Percentiles rank a stretch among this genome's conserved stretches.
Conservation (phyloP, 176 grass and related monocot genomes). For the Triticum turgidum region DNA sequence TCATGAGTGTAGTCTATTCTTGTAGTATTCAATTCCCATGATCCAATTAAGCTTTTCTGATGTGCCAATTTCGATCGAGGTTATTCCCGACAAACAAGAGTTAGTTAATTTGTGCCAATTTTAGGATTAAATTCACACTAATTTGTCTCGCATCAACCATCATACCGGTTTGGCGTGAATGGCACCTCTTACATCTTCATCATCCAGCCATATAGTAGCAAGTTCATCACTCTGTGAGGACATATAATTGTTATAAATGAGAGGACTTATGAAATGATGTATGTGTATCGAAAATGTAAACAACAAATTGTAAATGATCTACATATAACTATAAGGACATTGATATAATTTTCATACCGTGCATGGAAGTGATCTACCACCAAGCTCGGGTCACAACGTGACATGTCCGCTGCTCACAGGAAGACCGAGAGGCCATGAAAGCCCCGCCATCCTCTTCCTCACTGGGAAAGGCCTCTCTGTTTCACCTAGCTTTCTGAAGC, state of each 20-base stretch:
- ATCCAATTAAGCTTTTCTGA: slow-evolving; percentile 51
- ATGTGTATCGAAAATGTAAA: background rate
- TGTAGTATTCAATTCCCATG: slow-evolving; percentile 61
- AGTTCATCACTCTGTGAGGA: slow-evolving; percentile 61
- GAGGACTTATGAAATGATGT: background rate
- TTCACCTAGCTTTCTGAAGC: slow-evolving; percentile 85
- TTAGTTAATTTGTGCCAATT: background rate
- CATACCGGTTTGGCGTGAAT: slow-evolving; percentile 70
- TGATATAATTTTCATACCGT: slow-evolving; percentile 36
- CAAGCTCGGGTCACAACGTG: slow-evolving; percentile 68
- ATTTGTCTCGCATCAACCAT: background rate
- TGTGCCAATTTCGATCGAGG: background rate
- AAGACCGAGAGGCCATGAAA: slow-evolving; percentile 73
- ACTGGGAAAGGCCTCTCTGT: slow-evolving; percentile 62
- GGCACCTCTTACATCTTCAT: slow-evolving; percentile 65
- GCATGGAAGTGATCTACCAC: slow-evolving; percentile 70
- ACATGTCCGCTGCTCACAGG: slow-evolving; percentile 47
- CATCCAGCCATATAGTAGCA: slow-evolving; percentile 64
- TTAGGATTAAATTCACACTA: slow-evolving; percentile 3
- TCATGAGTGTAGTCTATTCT: slow-evolving; percentile 51
- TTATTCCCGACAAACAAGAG: background rate
- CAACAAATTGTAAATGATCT: background rate
- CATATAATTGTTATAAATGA: background rate
- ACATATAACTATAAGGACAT: no score
- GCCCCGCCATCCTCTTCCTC: slow-evolving; percentile 90